A percentile compares a stretch with the other conserved stretches of the same genome.
These are phyloP conservation scores for Glycine tomentella DNA, from an alignment of 306 rosid species.

Conservation along the genomic window DNA sequence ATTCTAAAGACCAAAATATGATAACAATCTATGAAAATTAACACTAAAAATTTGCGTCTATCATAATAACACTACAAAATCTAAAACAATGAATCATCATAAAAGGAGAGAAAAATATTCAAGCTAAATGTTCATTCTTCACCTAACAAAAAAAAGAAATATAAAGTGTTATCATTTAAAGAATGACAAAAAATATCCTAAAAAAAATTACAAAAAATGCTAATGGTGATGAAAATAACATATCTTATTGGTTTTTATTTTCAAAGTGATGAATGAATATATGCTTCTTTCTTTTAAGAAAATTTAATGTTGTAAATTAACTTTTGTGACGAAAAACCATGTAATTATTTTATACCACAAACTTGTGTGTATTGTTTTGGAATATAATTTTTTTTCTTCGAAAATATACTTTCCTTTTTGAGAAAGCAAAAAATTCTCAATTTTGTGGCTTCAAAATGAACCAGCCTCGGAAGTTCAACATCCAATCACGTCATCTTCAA, in stretches of 20 bases:
- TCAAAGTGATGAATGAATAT: background rate
- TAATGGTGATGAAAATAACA: background rate
- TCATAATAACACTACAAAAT: background rate
- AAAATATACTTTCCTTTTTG: conserved; percentile 12
- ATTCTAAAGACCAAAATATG: no score
- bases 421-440: conserved; percentile 8
- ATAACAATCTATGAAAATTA: no score
- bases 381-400: background rate
- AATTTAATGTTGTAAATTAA: background rate
- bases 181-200: background rate
- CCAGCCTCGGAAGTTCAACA: background rate
- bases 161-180: background rate
- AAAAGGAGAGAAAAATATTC: background rate
- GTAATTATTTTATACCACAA: background rate
- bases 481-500: conserved; percentile 28
- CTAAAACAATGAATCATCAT: background rate
- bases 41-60: no score
- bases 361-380: background rate
- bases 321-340: background rate
- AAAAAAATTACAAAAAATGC: background rate
- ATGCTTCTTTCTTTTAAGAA: background rate
- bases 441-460: conserved; percentile 3
- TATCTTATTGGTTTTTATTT: background rate
- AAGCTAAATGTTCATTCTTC: background rate
- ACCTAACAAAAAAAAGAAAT: background rate